Evolutionary conservation across 257 asterid genomes (phyloP), one percentile per base, ranked within the genome.

Genomic region (Solanum tacnaense): DNA sequence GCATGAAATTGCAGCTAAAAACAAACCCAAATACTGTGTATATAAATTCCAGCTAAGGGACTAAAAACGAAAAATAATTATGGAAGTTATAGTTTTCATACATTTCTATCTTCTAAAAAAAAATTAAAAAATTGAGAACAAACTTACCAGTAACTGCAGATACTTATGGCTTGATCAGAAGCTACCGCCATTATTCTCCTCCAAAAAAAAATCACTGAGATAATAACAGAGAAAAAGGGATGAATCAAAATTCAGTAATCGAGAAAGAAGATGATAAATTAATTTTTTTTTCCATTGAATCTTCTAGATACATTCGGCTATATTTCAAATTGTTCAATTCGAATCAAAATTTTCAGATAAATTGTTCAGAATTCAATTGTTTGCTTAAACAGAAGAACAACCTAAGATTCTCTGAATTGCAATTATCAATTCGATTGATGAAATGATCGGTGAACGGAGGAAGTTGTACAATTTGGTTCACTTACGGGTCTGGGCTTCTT

Each of bases 61-160:
- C 35, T 72, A 32, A 18, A 32, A 71, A 7, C 41, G 5, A 3
- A 6, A 32, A 32, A 16, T 9, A 71, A 71, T 31, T 3, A 71
- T 71, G 78, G 25, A 71, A 32, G 1, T 32, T 32, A 15, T 16
- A 71, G 13, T 32, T 18, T 9, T 71, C 12, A 71, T 71, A 71
- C n/a, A 71, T 35, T 71, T 32, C 4, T 71, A 71, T 15, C n/a
- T 71, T 68, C 35, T 16, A 3, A 31, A 15, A 6, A 31, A 71
- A 31, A 44, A 44, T 44, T 44, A 12, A 44, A 44, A 86, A 20
- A 23, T 32, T 32, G 10, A 36, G 11, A 13, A 25, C 31, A 27
- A 44, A 41, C 15, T 49, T 62, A 93, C 99, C 98, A 96, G 95
- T 96, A 97, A 85, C 76, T 85, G 96, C 99, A 96, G 91, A 94